phyloP scores from a whole-genome alignment of 2,329 filamentous ascomycete species.

The Didymella glomerata region DNA sequence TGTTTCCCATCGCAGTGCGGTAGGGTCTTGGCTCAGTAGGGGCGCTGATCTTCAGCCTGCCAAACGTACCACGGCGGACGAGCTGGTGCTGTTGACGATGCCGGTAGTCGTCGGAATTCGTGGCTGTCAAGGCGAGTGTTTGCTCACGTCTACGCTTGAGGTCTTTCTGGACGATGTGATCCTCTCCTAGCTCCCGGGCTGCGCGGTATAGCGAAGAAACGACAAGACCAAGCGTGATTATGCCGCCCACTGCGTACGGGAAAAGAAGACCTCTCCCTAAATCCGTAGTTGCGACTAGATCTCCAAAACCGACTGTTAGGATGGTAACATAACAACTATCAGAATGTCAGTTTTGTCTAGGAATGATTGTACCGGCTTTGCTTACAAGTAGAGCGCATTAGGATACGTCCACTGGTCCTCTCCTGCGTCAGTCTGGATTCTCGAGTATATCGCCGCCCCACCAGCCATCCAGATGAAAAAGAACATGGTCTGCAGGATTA shows the following conservation, averaged over 20 bases:
- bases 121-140: constrained; percentile 64
- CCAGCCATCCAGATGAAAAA: constrained; percentile 83
- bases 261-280: constrained; percentile 77
- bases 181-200: constrained; percentile 65
- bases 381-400: constrained; percentile 60
- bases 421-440: constrained; percentile 63
- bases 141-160: constrained; percentile 62
- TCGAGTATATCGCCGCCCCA: constrained; percentile 78
- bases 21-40: constrained; percentile 35
- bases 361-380: fast-evolving
- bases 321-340: constrained; percentile 52
- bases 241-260: constrained; percentile 82
- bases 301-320: constrained; percentile 55
- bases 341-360: not conserved
- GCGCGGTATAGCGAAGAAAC: constrained; percentile 80
- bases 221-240: constrained; percentile 84
- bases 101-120: constrained; percentile 60
- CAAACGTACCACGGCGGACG: constrained; percentile 29
- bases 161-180: constrained; percentile 69
- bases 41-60: constrained; percentile 35
- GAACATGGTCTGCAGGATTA: constrained; percentile 89
- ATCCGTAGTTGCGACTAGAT: constrained; percentile 64
- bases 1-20: constrained; percentile 34
- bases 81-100: constrained; percentile 43
- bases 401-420: constrained; percentile 71